Percentiles rank a stretch among this genome's conserved stretches.
Evolutionary conservation across 352 stramenopile species (phyloP).

Genomic region (Hyphochytrium catenoides): DNA sequence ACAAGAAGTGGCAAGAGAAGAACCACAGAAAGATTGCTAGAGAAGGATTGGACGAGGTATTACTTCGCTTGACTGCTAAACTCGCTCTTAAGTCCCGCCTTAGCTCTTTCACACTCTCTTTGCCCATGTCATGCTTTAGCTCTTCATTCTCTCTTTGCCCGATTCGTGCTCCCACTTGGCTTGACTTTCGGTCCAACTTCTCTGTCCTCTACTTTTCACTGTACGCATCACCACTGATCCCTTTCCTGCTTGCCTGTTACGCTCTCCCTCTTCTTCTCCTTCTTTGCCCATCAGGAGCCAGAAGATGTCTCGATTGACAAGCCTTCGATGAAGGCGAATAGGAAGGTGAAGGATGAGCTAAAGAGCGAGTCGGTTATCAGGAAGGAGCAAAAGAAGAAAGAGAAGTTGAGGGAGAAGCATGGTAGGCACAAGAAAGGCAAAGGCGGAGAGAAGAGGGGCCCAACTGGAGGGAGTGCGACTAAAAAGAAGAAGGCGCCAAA

Average conservation of each 20-base stretch:
- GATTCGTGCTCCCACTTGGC: no score
- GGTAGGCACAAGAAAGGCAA: constrained; percentile 1
- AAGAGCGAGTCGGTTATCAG: constrained; percentile 8
- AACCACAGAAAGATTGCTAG: constrained; percentile 32
- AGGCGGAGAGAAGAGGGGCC: constrained; percentile 4
- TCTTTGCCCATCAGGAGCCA: no score
- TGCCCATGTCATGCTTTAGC: no score
- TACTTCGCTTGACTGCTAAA: background rate
- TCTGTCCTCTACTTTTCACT: no score
- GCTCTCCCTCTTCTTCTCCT: no score
- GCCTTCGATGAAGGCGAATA: constrained; percentile 3
- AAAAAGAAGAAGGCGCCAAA: no score
- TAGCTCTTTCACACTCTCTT: no score
- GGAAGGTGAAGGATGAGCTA: constrained; percentile 5
- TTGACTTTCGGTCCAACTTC: no score
- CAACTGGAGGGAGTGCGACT: no score
- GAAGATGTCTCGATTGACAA: constrained; percentile 8
- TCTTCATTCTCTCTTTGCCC: no score
- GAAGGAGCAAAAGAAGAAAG: constrained; percentile 11
- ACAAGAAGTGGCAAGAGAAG: constrained; percentile 78
- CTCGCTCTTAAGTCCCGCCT: constrained; percentile 4
- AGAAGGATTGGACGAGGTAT: constrained; percentile 4
- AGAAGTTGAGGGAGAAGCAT: constrained; percentile 8
- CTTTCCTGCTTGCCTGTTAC: no score
- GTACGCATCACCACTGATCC: background rate